Evolutionary conservation across 2,329 filamentous ascomycete species (phyloP).

Genomic region (Cladophialophora yegresii): DNA sequence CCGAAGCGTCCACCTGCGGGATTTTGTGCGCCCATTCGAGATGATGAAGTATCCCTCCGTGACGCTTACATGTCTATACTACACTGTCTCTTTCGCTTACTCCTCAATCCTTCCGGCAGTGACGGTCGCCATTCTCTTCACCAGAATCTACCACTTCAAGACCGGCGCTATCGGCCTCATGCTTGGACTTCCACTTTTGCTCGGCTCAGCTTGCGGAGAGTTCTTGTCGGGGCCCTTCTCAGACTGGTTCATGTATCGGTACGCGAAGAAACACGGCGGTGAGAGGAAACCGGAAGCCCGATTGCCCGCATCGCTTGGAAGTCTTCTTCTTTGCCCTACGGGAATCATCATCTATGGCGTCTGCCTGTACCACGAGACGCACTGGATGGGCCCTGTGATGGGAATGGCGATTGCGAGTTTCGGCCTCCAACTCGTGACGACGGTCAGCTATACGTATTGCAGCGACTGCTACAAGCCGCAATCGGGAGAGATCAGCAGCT

Average conservation of each 20-base stretch:
- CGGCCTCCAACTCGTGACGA: conserved; percentile 43
- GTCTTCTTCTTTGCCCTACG: conserved; percentile 32
- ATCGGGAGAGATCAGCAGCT: conserved; percentile 40
- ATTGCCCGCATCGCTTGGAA: conserved; percentile 15
- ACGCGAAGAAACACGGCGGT: conserved; percentile 14
- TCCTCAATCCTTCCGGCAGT: conserved; percentile 36
- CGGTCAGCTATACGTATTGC: conserved; percentile 42
- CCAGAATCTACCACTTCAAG: conserved; percentile 35
- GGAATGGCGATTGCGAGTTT: conserved; percentile 43
- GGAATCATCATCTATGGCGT: conserved; percentile 40
- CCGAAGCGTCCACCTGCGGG: conserved; percentile 17
- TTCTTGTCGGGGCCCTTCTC: conserved; percentile 28
- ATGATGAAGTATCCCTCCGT: conserved; percentile 38
- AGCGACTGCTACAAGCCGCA: conserved; percentile 42
- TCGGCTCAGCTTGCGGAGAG: conserved; percentile 36
- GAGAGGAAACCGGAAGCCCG: conserved; percentile 16
- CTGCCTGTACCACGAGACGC: conserved; percentile 34
- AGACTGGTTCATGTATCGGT: conserved; percentile 14
- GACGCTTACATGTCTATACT: conserved; percentile 36
- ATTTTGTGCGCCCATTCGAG: conserved; percentile 35
- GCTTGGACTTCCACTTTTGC: conserved; percentile 32
- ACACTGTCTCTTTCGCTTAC: conserved; percentile 34
- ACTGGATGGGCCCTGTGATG: conserved; percentile 41
- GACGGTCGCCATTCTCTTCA: conserved; percentile 34
- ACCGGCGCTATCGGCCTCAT: conserved; percentile 33